Evolutionary conservation across 306 rosid species (phyloP).

Genomic region (cucumber (Cucumis sativus)): DNA sequence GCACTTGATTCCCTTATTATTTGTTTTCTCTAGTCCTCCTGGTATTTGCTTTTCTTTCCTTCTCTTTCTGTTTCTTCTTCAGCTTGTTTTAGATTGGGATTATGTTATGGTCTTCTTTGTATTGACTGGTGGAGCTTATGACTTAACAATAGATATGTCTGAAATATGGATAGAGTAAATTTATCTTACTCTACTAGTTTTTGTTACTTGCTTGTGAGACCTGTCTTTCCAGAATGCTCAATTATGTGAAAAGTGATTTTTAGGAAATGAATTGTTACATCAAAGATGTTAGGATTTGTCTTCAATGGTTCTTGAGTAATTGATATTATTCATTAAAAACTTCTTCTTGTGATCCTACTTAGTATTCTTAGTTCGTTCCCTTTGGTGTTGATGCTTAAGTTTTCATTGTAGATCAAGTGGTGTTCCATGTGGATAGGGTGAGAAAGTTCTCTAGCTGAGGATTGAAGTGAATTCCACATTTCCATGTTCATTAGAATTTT

Average conservation of each 20-base stretch:
- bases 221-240: not conserved
- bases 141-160: not conserved
- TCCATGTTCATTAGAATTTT: not conserved
- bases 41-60: constrained; percentile 32
- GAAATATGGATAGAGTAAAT: not conserved
- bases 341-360: not conserved
- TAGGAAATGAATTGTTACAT: not conserved
- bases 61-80: not conserved
- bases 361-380: not conserved
- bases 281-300: not conserved
- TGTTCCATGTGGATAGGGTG: not conserved
- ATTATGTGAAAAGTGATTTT: not conserved
- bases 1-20: constrained; percentile 18
- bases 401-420: not conserved
- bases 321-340: not conserved
- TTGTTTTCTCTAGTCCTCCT: constrained; percentile 33
- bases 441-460: not conserved
- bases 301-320: not conserved
- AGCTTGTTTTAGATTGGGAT: not conserved
- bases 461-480: not conserved
- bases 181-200: not conserved
- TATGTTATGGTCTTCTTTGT: not conserved
- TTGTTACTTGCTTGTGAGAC: not conserved
- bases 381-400: not conserved
- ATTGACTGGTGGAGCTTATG: not conserved